A percentile compares a stretch with the other conserved stretches of the same genome.
phyloP scores from a whole-genome alignment of 2,329 filamentous ascomycete genomes.

The Aspergillus pseudonomiae region DNA sequence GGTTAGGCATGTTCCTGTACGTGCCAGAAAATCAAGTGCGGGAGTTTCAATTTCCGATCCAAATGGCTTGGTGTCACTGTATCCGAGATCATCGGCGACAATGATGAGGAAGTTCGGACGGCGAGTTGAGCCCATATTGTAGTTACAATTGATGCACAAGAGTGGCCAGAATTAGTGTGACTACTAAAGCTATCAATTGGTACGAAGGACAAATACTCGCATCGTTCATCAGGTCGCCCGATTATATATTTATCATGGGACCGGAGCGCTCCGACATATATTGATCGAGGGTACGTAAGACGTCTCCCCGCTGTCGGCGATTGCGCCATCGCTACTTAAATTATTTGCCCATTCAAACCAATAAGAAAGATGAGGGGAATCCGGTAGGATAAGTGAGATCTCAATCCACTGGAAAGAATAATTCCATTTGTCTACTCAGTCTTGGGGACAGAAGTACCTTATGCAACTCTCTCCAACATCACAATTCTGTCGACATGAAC shows the following conservation, averaged over 20 bases:
- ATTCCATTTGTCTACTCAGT: neutral
- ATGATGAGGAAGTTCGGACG: slow-evolving; percentile 64
- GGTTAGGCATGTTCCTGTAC: slow-evolving; percentile 61
- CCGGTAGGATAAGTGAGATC: neutral
- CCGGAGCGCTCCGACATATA: neutral
- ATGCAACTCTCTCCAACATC: neutral
- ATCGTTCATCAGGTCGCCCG: neutral
- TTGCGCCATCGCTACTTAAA: neutral
- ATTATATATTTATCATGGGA: neutral
- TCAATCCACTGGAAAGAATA: neutral
- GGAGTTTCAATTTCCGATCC: slow-evolving; percentile 65
- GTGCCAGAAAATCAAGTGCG: slow-evolving; percentile 58
- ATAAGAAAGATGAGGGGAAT: neutral
- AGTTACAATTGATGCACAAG: neutral
- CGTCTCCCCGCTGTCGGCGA: neutral
- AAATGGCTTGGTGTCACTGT: slow-evolving; percentile 61
- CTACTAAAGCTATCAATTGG: neutral
- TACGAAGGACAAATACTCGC: neutral
- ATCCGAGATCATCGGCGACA: slow-evolving; percentile 63
- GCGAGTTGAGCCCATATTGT: neutral
- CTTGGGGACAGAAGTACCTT: neutral
- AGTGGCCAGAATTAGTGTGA: neutral
- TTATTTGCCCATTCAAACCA: neutral
- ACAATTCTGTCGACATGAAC: neutral
- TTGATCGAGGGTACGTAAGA: neutral